These are phyloP conservation scores for Rhodotorula glutinis DNA, from an alignment of 1,284 basidiomycete genomes.

Conservation along the genomic window DNA sequence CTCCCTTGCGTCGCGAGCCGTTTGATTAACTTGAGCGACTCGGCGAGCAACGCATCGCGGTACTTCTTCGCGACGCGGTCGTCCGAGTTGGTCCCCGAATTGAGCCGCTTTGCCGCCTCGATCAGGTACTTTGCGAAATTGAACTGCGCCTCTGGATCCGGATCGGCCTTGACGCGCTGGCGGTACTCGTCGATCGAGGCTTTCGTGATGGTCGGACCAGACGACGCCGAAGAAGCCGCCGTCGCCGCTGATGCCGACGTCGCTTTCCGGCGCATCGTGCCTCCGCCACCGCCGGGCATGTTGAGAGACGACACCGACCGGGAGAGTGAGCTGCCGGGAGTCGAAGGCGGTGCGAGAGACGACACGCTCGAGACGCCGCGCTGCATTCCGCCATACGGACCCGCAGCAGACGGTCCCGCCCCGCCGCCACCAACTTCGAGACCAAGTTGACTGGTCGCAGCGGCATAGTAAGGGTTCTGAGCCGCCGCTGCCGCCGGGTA, in stretches of 20 bases:
- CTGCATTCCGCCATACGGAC: constrained; percentile 12
- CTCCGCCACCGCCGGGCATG: constrained; percentile 18
- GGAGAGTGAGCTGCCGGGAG: constrained; percentile 10
- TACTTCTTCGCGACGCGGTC: constrained; percentile 61
- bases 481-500: constrained; percentile 26
- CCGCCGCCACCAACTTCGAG: constrained; percentile 11
- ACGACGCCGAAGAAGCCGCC: constrained; percentile 4
- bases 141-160: constrained; percentile 98
- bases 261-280: constrained; percentile 25
- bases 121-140: constrained; percentile 96
- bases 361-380: constrained; percentile 33
- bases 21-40: constrained; percentile 88
- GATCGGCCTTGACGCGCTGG: constrained; percentile 92
- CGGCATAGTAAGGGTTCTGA: constrained; percentile 40
- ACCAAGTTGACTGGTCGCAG: constrained; percentile 38
- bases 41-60: constrained; percentile 78
- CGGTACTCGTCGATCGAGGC: constrained; percentile 97
- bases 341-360: constrained; percentile 1
- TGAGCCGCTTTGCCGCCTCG: constrained; percentile 86
- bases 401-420: not conserved
- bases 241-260: constrained; percentile 12
- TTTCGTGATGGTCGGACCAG: constrained; percentile 56
- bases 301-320: constrained; percentile 27
- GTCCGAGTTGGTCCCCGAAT: constrained; percentile 42
- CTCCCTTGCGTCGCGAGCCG: constrained; percentile 79